Evolutionary conservation across 768 basidiomycete genomes (phyloP), one percentile per base, ranked within the genome.

Genomic region (Calocera viscosa): DNA sequence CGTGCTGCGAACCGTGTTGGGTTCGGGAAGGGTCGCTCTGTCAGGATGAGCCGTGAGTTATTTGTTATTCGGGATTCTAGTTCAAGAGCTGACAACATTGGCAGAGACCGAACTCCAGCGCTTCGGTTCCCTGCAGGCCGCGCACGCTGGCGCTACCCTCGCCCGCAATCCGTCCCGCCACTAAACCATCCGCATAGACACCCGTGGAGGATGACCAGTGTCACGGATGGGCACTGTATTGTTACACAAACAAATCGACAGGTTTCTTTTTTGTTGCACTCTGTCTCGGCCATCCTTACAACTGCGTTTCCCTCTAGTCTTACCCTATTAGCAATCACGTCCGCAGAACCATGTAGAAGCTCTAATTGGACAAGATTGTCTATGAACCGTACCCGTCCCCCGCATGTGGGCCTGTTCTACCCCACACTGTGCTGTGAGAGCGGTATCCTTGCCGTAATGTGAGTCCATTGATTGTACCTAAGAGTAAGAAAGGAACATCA

Each of bases 1-100:
- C 88, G 91, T 68, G 91, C 91, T 65, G 87, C 83, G 67, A 84
- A 88, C 78, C 89, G 89, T 78, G 90, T 94, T 74, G 91, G 92
- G 69, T 92, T 96, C 76, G 88, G 89, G 65, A 82, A 84, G 72
- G 72, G 64, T 60, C 70, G 71, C 49, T 87, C 86, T 79, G 80
- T 91, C 67, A 80, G 82, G 47, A 85, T 92, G 81, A 89, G 87
- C 79, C 86, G 89, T 22, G 65, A 38, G 68, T 67, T 10, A 10
- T 65, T 24, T 38, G 5, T 33, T 64, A 33, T 65, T 47, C 26
- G 1, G 38, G 22, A 14, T 28, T 39, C 38, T 49, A 1, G 68
- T n/a, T 12, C 40, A 76, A 70, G 78, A 76, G 75, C 75, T 78
- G 68, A 71, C 73, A 49, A 78, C 76, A 75, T 74, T 72, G 39